phyloP scores from a whole-genome alignment of 345 rosid genomes.

The Pistacia vera region DNA sequence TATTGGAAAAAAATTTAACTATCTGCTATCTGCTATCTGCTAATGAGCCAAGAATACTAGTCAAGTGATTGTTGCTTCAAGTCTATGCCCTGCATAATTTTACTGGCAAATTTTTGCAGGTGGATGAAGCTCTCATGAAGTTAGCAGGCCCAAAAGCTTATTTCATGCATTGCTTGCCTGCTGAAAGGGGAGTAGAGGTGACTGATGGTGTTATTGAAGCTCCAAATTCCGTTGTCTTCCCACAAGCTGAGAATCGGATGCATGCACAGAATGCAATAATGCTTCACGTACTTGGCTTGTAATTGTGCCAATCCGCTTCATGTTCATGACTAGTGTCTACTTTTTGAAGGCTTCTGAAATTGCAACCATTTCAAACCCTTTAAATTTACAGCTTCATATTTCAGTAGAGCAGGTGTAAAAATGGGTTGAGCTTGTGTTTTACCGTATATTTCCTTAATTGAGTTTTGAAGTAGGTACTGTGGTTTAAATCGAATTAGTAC shows the following conservation, averaged over 20 bases:
- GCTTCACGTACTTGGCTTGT: conserved; percentile 74
- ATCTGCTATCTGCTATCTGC: background rate
- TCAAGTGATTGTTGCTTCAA: background rate
- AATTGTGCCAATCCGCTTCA: background rate
- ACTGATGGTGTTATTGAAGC: conserved; percentile 88
- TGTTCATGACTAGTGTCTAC: background rate
- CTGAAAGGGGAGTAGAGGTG: conserved; percentile 93
- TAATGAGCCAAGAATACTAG: background rate
- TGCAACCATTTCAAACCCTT: background rate
- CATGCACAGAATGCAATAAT: conserved; percentile 91
- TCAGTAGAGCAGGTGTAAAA: background rate
- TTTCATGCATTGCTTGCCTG: conserved; percentile 99
- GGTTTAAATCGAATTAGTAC: background rate
- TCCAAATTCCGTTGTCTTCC: conserved; percentile 85
- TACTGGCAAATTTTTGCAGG: conserved; percentile 44
- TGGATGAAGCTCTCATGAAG: conserved; percentile 83
- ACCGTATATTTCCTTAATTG: background rate
- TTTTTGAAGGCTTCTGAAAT: background rate
- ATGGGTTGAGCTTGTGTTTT: background rate
- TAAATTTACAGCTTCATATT: background rate
- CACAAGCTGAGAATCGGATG: conserved; percentile 96
- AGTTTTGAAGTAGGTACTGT: background rate
- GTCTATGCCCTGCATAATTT: background rate
- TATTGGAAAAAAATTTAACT: background rate
- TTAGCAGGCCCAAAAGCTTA: conserved; percentile 82